Conservation (phyloP, 2,329 filamentous ascomycete species). For the Bipolaris bicolor region DNA sequence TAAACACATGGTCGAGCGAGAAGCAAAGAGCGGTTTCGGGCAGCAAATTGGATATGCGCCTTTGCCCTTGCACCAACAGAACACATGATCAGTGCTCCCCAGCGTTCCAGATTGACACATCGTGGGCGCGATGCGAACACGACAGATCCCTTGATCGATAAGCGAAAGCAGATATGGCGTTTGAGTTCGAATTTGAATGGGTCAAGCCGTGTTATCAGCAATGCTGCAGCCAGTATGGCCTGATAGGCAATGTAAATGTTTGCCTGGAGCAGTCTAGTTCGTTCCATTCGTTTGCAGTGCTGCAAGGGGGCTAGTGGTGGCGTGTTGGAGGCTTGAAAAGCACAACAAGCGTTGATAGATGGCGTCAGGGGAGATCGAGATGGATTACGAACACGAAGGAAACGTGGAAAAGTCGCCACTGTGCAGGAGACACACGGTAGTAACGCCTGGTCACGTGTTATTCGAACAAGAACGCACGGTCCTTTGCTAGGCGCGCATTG, state of each 20-base stretch:
- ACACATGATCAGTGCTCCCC: constrained; percentile 12
- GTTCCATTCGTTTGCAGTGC: not conserved
- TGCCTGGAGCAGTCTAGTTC: not conserved
- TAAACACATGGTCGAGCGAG: not conserved
- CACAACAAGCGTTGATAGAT: not conserved
- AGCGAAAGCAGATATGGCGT: constrained; percentile 10
- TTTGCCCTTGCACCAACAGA: constrained; percentile 2
- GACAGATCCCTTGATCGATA: not conserved
- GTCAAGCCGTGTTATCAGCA: not conserved
- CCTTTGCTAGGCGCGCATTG: not conserved
- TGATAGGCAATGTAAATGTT: not conserved
- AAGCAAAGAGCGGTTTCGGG: not conserved
- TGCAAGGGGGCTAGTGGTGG: not conserved
- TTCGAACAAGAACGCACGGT: not conserved
- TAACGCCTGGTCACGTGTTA: constrained; percentile 1
- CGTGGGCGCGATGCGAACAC: not conserved
- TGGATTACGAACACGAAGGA: not conserved
- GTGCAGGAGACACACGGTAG: not conserved
- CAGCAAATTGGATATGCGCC: not conserved
- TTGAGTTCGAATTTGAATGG: not conserved
- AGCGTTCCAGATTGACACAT: not conserved
- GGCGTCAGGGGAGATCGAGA: not conserved
- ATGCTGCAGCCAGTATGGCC: not conserved
- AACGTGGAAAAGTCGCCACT: not conserved
- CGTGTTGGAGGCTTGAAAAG: no score